A percentile compares a stretch with the other conserved stretches of the same genome.
Conservation (phyloP, 176 grass and related monocot genomes). For the Triticum turgidum region DNA sequence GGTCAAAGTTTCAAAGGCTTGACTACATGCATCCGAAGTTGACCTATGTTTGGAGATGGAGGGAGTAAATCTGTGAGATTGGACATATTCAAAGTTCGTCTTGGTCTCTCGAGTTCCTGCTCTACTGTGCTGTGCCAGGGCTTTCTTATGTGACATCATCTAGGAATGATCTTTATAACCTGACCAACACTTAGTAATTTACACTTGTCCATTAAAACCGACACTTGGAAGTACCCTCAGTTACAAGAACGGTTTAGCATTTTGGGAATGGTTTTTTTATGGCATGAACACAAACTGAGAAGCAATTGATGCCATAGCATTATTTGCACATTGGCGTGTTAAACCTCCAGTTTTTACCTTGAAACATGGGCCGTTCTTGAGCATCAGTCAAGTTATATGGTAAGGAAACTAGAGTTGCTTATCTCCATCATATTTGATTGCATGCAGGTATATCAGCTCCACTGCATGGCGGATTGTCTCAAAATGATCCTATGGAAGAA, state of each 20-base stretch:
- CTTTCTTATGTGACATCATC: not conserved
- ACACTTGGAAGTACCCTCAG: not conserved
- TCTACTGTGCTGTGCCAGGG: not conserved
- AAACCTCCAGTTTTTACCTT: not conserved
- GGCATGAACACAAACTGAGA: not conserved
- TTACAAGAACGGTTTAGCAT: not conserved
- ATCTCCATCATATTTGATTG: slow-evolving; percentile 23
- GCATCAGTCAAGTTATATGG: not conserved
- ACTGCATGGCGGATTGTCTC: slow-evolving; percentile 34
- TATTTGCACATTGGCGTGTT: not conserved
- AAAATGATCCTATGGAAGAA: slow-evolving; percentile 61
- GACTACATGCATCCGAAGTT: not conserved
- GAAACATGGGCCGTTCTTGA: not conserved
- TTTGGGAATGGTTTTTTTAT: not conserved
- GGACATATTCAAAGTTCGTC: not conserved
- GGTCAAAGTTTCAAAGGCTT: not conserved
- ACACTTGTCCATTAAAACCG: not conserved
- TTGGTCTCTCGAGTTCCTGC: not conserved
- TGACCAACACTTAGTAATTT: not conserved
- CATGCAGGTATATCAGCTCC: slow-evolving; percentile 41
- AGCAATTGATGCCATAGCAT: not conserved
- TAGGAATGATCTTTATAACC: not conserved
- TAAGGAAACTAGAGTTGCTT: not conserved
- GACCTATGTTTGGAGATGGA: not conserved
- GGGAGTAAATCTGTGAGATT: not conserved